Percentiles rank a stretch among this genome's conserved stretches.
Evolutionary conservation across 179 eudicot genomes (phyloP).

Genomic region (Drosera spatulata): DNA sequence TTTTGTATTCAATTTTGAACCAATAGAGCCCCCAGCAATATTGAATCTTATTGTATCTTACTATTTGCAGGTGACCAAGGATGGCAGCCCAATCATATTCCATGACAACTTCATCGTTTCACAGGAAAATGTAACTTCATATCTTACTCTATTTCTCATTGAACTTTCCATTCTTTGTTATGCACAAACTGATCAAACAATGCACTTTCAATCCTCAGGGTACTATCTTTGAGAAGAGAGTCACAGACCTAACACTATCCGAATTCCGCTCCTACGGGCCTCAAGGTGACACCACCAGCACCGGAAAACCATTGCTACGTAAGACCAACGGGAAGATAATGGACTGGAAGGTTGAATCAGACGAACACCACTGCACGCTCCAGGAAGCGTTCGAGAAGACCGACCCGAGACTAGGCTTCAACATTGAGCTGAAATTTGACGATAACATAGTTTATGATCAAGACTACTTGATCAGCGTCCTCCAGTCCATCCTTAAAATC

Average conservation of each 20-base stretch:
- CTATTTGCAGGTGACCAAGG: slow-evolving; percentile 70
- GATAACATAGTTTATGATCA: slow-evolving; percentile 57
- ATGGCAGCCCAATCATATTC: slow-evolving; percentile 71
- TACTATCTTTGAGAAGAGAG: slow-evolving; percentile 50
- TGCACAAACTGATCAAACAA: not conserved
- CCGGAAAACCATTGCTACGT: slow-evolving; percentile 56
- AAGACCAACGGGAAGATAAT: slow-evolving; percentile 57
- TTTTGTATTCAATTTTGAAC: not conserved
- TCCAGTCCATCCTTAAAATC: slow-evolving; percentile 50
- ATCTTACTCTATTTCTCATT: not conserved
- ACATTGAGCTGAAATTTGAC: slow-evolving; percentile 82
- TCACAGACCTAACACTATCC: slow-evolving; percentile 50
- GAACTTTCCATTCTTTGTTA: not conserved
- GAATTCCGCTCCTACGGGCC: slow-evolving; percentile 75
- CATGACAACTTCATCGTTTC: slow-evolving; percentile 67
- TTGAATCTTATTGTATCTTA: not conserved
- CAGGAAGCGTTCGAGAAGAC: slow-evolving; percentile 66
- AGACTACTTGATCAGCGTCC: slow-evolving; percentile 32
- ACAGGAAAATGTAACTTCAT: slow-evolving; percentile 49
- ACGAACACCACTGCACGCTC: slow-evolving; percentile 62
- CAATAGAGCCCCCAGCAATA: not conserved
- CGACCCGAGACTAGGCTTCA: slow-evolving; percentile 66
- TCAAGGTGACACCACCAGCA: slow-evolving; percentile 33
- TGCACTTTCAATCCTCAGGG: slow-evolving; percentile 28
- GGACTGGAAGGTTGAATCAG: slow-evolving; percentile 59